Conservation (phyloP, 2,329 filamentous ascomycete species). For the Cladosporium colombiae region DNA sequence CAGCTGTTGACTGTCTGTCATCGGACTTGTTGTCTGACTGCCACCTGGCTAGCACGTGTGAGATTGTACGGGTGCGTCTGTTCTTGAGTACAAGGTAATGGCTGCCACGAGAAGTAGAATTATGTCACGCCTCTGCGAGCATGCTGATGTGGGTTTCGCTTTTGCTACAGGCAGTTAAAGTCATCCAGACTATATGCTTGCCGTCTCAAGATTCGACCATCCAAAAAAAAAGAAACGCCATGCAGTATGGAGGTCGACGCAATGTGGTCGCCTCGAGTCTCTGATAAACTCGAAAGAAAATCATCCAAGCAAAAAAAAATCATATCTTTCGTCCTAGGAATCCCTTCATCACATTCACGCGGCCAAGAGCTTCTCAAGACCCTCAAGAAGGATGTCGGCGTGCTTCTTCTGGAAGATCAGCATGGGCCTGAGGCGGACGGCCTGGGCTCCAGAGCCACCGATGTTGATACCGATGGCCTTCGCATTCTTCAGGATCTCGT, state of each 20-base stretch:
- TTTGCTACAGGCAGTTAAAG: not conserved
- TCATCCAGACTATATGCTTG: not conserved
- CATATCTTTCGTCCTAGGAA: not conserved
- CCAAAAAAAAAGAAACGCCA: constrained; percentile 8
- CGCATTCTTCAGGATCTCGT: constrained; percentile 75
- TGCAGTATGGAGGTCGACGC: constrained; percentile 1
- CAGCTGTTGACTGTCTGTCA: not conserved
- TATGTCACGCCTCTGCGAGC: not conserved
- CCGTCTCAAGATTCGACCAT: not conserved
- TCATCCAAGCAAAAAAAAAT: not conserved
- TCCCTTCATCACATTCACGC: constrained; percentile 25
- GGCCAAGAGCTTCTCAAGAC: constrained; percentile 37
- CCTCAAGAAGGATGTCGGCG: constrained; percentile 75
- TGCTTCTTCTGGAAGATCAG: constrained; percentile 90
- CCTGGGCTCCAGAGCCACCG: constrained; percentile 73
- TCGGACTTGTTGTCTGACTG: constrained; percentile 7
- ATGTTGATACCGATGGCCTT: constrained; percentile 85
- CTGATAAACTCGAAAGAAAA: not conserved
- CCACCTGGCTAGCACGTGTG: not conserved
- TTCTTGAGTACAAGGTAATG: not conserved
- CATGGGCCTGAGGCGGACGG: constrained; percentile 84
- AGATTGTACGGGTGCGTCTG: not conserved
- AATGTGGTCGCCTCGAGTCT: not conserved
- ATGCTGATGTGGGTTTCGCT: constrained; percentile 5
- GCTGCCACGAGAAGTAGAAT: not conserved